These are phyloP conservation scores for Misopates orontium DNA, from an alignment of 257 asterid species.

Conservation along the genomic window DNA sequence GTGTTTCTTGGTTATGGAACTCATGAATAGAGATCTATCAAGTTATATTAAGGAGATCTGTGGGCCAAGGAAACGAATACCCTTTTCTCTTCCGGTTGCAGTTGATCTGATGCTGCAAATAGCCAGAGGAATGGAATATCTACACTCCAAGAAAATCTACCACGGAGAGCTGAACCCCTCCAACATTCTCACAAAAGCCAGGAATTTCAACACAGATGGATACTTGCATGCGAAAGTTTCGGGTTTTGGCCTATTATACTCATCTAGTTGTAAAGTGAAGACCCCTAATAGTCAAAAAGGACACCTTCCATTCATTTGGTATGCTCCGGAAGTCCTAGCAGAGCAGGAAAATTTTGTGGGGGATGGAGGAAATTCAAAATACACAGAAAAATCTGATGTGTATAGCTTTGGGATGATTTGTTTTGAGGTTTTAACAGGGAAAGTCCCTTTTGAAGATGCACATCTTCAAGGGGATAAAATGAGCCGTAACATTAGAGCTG, in stretches of 20 bases:
- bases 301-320: conserved; percentile 54
- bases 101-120: conserved; percentile 87
- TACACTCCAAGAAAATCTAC: conserved; percentile 64
- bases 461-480: conserved; percentile 89
- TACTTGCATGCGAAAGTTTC: conserved; percentile 68
- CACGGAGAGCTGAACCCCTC: conserved; percentile 79
- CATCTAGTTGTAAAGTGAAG: conserved; percentile 35
- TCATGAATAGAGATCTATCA: conserved; percentile 69
- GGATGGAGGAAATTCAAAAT: conserved; percentile 31
- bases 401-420: conserved; percentile 92
- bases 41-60: conserved; percentile 61
- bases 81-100: conserved; percentile 69
- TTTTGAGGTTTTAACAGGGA: conserved; percentile 79
- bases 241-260: conserved; percentile 53
- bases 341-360: conserved; percentile 47
- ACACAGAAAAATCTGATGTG: conserved; percentile 69
- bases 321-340: conserved; percentile 78
- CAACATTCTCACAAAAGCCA: conserved; percentile 56
- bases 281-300: conserved; percentile 36
- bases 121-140: conserved; percentile 95
- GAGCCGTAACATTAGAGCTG: conserved; percentile 80
- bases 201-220: conserved; percentile 50
- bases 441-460: conserved; percentile 83
- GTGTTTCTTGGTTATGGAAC: conserved; percentile 71
- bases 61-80: conserved; percentile 66